A percentile compares a stretch with the other conserved stretches of the same genome.
Conservation (phyloP, 768 basidiomycete species). For the Pleurotus tuber-regium region DNA sequence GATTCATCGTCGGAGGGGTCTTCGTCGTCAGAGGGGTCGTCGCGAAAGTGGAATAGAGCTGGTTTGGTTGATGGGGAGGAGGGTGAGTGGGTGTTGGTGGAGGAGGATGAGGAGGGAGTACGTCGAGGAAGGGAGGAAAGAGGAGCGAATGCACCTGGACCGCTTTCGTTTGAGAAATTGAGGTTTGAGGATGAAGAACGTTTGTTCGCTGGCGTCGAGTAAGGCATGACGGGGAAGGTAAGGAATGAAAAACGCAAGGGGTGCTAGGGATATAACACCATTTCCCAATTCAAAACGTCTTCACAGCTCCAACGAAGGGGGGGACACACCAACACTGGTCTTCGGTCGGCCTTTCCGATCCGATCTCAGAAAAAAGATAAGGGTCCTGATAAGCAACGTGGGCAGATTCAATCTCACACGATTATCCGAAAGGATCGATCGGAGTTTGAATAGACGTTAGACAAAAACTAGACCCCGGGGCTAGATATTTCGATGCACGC, state of each 20-base stretch:
- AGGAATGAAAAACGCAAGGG: neutral
- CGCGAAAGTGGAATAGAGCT: conserved; percentile 32
- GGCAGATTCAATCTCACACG: neutral
- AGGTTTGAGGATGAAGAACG: neutral
- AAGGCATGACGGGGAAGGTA: neutral
- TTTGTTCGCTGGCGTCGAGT: neutral
- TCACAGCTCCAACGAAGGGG: too few relatives aligned
- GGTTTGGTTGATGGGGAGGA: conserved; percentile 9
- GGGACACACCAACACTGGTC: too few relatives aligned
- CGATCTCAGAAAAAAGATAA: too few relatives aligned
- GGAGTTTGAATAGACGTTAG: too few relatives aligned
- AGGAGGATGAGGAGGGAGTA: conserved; percentile 15
- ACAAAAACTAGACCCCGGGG: too few relatives aligned
- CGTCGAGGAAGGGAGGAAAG: conserved; percentile 46
- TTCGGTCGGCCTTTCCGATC: conserved; percentile 5
- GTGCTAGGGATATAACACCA: neutral
- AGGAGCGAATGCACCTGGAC: conserved; percentile 47
- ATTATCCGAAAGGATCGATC: too few relatives aligned
- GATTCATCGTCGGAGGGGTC: conserved; percentile 27
- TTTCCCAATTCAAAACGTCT: neutral
- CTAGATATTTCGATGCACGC: too few relatives aligned
- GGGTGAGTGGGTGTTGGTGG: too few relatives aligned
- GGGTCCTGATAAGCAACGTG: too few relatives aligned
- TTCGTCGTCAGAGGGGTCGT: conserved; percentile 37
- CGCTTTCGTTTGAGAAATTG: conserved; percentile 31